Evolutionary conservation across 2,329 filamentous ascomycete species (phyloP).

Genomic region (Periconia digitata): DNA sequence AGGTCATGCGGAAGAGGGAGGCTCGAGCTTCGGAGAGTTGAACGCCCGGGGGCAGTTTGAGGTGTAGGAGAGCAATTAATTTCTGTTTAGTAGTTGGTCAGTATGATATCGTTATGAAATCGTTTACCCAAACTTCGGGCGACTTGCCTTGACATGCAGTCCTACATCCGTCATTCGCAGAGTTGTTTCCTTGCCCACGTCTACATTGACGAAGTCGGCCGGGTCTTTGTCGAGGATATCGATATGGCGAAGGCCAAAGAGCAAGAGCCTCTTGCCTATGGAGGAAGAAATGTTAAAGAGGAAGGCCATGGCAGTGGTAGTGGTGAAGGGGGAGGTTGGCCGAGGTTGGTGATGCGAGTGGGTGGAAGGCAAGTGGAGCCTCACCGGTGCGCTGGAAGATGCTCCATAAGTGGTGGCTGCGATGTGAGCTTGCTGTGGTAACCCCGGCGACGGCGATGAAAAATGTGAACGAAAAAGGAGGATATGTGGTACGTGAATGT

Average conservation of each 20-base stretch:
- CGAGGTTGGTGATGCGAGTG: constrained; percentile 11
- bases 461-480: background rate
- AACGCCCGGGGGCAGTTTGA: constrained; percentile 66
- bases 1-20: constrained; percentile 73
- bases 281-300: constrained; percentile 69
- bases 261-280: constrained; percentile 83
- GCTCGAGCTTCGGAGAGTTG: constrained; percentile 74
- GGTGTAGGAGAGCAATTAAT: constrained; percentile 71
- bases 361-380: constrained; percentile 25
- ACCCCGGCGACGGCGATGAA: background rate
- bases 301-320: constrained; percentile 59
- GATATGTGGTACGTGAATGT: too few relatives aligned
- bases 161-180: constrained; percentile 87
- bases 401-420: constrained; percentile 29
- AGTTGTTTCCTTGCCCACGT: constrained; percentile 76
- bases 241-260: constrained; percentile 79
- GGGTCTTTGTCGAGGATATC: constrained; percentile 87
- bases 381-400: constrained; percentile 27
- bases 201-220: constrained; percentile 83
- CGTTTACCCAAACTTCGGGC: background rate
- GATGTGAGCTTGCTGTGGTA: background rate
- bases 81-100: constrained; percentile 64
- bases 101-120: too few relatives aligned
- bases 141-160: constrained; percentile 69
- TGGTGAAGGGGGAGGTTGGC: background rate